Evolutionary conservation across 768 basidiomycete genomes (phyloP).

Genomic region (Mycena epipterygia): DNA sequence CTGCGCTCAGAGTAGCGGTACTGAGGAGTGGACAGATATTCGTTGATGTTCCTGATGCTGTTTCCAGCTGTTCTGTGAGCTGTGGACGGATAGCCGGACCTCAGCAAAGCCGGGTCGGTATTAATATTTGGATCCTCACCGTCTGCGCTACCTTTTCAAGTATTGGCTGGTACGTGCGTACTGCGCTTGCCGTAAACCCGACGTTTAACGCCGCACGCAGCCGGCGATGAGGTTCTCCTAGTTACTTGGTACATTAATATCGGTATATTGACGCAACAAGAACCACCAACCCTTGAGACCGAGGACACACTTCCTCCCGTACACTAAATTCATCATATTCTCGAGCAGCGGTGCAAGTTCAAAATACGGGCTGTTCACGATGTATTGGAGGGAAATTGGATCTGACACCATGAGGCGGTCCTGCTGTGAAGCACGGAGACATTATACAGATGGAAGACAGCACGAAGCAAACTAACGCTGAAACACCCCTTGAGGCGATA

Average conservation of each 20-base stretch:
- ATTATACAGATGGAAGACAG: not conserved
- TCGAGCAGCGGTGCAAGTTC: not conserved
- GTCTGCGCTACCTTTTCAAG: not conserved
- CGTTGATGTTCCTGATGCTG: not conserved
- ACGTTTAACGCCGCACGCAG: no score
- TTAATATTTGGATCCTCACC: not conserved
- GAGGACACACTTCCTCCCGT: not conserved
- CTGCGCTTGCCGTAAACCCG: conserved; percentile 8
- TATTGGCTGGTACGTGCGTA: not conserved
- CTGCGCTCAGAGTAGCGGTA: not conserved
- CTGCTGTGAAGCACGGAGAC: not conserved
- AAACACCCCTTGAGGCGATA: conserved; percentile 16
- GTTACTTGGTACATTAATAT: no score
- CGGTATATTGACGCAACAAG: no score
- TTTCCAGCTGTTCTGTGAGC: not conserved
- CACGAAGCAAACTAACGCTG: not conserved
- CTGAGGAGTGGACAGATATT: not conserved
- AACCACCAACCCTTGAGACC: not conserved
- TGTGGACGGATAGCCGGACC: not conserved
- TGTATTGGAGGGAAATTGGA: not conserved
- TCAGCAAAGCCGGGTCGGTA: no score
- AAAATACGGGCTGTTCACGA: not conserved
- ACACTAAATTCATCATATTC: not conserved
- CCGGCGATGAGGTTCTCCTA: not conserved
- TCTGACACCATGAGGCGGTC: not conserved